Percentiles rank a stretch among this genome's conserved stretches.
Conservation (phyloP, 2,329 filamentous ascomycete genomes). For the Phymatotrichopsis omnivora region DNA sequence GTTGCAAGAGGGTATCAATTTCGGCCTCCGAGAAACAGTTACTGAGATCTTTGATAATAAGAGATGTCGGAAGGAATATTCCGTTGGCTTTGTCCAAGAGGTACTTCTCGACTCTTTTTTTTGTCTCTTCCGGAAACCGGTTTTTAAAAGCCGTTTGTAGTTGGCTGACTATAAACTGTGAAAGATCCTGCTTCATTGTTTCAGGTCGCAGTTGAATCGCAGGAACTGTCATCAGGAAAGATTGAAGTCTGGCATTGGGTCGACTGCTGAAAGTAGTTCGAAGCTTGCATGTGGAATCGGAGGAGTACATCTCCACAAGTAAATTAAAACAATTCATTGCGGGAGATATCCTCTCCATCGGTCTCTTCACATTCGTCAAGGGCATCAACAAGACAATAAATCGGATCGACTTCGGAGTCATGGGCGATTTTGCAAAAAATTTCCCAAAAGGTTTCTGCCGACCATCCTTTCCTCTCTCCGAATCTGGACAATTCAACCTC, state of each 20-base stretch:
- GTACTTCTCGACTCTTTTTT: background rate
- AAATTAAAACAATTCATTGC: background rate
- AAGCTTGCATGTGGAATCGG: background rate
- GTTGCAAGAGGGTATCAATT: background rate
- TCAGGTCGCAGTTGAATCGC: background rate
- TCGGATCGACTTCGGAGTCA: background rate
- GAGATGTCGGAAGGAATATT: conserved; percentile 9
- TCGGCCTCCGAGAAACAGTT: background rate
- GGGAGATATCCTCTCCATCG: background rate
- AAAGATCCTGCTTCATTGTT: background rate
- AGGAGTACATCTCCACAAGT: background rate
- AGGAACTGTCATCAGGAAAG: background rate
- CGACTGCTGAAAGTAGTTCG: conserved; percentile 4
- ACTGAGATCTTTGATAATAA: conserved; percentile 6
- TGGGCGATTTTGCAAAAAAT: conserved; percentile 1
- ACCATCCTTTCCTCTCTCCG: background rate
- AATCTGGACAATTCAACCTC: background rate
- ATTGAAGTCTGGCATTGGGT: background rate
- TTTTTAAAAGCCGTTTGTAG: background rate
- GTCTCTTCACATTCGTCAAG: conserved; percentile 10
- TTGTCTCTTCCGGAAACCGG: background rate
- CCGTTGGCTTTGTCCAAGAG: background rate
- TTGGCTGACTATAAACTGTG: background rate
- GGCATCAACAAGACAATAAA: conserved; percentile 11
- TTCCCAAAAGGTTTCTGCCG: conserved; percentile 1